Evolutionary conservation across 371 early-diverging fungal species (phyloP).

Genomic region (Lichtheimia corymbifera): DNA sequence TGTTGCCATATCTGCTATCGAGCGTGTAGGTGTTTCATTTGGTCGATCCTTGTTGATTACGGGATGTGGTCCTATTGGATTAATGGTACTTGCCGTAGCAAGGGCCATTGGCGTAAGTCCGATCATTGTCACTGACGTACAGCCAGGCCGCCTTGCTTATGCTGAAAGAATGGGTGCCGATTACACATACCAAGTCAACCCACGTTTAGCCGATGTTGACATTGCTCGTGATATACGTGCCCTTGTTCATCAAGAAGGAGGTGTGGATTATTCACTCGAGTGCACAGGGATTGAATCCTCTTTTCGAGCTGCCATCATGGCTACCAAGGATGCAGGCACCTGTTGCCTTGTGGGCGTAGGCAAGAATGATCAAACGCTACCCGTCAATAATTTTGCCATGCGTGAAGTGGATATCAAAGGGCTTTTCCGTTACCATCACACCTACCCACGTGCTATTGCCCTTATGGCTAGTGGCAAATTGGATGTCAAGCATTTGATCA

Average conservation of each 20-base stretch:
- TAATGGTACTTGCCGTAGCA: conserved; percentile 42
- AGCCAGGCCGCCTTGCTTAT: conserved; percentile 33
- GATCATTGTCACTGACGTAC: conserved; percentile 41
- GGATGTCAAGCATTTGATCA: conserved; percentile 42
- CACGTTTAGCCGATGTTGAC: conserved; percentile 20
- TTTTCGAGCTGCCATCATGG: conserved; percentile 45
- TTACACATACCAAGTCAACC: conserved; percentile 19
- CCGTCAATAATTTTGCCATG: conserved; percentile 52
- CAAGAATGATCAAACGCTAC: conserved; percentile 43
- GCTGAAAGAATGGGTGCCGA: conserved; percentile 27
- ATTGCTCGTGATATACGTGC: conserved; percentile 36
- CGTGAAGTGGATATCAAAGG: conserved; percentile 47
- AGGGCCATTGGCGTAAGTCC: conserved; percentile 42
- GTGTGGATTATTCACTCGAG: conserved; percentile 38
- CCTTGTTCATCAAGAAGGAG: conserved; percentile 24
- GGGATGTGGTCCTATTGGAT: conserved; percentile 47
- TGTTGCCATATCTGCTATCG: conserved; percentile 45
- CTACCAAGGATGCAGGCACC: conserved; percentile 40
- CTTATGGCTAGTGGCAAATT: conserved; percentile 33
- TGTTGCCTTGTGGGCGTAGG: conserved; percentile 48
- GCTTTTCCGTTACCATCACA: conserved; percentile 43
- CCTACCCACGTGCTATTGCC: conserved; percentile 44
- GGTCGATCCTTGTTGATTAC: conserved; percentile 42
- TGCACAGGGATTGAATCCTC: conserved; percentile 49
- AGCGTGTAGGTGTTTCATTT: conserved; percentile 36